Evolutionary conservation across 176 grass and related monocot species (phyloP).

Genomic region (Echinochloa phyllopogon): DNA sequence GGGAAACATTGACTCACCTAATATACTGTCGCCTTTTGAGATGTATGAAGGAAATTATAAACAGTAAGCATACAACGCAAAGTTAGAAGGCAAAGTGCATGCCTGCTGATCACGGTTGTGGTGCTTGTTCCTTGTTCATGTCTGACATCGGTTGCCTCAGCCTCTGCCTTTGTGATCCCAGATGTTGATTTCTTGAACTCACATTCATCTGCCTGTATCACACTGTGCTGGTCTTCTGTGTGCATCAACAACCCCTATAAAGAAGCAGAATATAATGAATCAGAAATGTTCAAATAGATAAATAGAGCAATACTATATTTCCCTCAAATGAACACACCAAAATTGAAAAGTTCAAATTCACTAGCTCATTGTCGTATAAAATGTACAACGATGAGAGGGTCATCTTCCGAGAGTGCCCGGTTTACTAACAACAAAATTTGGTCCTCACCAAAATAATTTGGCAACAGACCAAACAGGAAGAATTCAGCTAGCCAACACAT

Average conservation of each 20-base stretch:
- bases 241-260: conserved; percentile 29
- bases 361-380: conserved; percentile 8
- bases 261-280: conserved; percentile 22
- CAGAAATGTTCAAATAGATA: neutral
- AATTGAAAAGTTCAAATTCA: neutral
- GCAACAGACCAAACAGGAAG: neutral
- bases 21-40: conserved; percentile 25
- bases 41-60: conserved; percentile 54
- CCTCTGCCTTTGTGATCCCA: conserved; percentile 28
- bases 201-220: conserved; percentile 30
- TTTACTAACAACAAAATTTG: neutral
- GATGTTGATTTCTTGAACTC: conserved; percentile 34
- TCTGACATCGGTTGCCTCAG: neutral
- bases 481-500: neutral
- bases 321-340: neutral
- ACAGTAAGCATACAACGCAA: conserved; percentile 59
- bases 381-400: neutral
- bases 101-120: conserved; percentile 45
- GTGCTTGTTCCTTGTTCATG: conserved; percentile 36
- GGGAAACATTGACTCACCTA: conserved; percentile 31
- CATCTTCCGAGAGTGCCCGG: neutral
- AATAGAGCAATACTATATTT: conserved; percentile 24
- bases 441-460: neutral
- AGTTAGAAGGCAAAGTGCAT: conserved; percentile 57
- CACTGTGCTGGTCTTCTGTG: conserved; percentile 22